These are phyloP conservation scores for Trametes polyzona DNA, from an alignment of 1,284 basidiomycete species.

Conservation along the genomic window DNA sequence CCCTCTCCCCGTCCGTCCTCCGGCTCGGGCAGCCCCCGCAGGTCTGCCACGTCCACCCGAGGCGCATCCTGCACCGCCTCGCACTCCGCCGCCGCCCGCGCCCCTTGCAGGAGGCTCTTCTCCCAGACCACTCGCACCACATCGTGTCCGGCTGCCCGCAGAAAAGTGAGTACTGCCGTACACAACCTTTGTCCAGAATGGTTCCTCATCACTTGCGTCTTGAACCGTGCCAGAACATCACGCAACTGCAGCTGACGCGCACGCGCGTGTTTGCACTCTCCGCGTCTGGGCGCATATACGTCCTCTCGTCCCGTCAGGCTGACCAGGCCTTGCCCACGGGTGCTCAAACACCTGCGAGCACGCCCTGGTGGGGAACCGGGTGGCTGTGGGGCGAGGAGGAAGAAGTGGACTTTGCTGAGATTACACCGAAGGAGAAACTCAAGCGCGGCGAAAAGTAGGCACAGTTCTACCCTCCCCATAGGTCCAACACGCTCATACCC, in stretches of 20 bases:
- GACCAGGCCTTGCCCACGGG: constrained; percentile 48
- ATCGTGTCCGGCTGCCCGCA: constrained; percentile 37
- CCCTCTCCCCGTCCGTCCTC: too few species aligned
- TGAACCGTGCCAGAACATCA: constrained; percentile 84
- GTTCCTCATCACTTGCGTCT: too few species aligned
- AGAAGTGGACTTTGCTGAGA: constrained; percentile 51
- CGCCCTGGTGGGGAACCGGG: constrained; percentile 57
- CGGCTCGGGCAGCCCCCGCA: too few species aligned
- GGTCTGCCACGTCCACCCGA: too few species aligned
- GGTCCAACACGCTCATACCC: neutral
- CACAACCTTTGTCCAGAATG: accelerated
- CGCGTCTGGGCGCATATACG: constrained; percentile 74
- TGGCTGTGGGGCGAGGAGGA: constrained; percentile 64
- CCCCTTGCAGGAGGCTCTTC: constrained; percentile 16
- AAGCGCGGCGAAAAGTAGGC: constrained; percentile 59
- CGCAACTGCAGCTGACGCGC: constrained; percentile 59
- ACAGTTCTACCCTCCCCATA: neutral
- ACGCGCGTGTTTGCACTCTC: constrained; percentile 74
- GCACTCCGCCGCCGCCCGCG: neutral
- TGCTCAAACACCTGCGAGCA: constrained; percentile 43
- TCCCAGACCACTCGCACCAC: constrained; percentile 4
- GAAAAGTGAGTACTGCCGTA: constrained; percentile 60
- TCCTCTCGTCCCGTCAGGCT: constrained; percentile 56
- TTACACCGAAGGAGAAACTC: constrained; percentile 51
- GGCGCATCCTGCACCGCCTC: too few species aligned